Evolutionary conservation across 2,329 filamentous ascomycete species (phyloP).

Genomic region (Madurella fahalii): DNA sequence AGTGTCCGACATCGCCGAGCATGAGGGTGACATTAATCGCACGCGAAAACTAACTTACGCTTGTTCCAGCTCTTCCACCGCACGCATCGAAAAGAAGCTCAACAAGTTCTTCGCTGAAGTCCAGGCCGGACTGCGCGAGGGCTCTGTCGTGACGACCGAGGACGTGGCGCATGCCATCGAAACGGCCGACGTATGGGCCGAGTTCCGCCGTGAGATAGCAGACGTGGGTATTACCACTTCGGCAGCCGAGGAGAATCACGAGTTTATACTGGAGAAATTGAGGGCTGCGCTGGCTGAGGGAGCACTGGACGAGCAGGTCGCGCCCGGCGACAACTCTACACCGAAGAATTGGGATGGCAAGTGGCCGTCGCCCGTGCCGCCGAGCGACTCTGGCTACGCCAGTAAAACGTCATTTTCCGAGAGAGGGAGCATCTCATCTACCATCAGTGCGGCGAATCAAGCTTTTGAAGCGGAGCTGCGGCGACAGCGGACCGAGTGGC

Average conservation of each 20-base stretch:
- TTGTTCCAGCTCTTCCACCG: neutral
- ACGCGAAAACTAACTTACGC: no score
- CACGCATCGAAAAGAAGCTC: neutral
- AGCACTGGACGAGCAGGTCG: neutral
- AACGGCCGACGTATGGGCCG: neutral
- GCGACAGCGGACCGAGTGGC: neutral
- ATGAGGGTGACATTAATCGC: no score
- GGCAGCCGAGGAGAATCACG: neutral
- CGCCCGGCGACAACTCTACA: no score
- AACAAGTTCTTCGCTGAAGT: neutral
- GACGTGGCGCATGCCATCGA: neutral
- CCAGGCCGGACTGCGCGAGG: neutral
- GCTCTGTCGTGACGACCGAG: neutral
- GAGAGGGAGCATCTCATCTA: neutral
- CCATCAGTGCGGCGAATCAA: neutral
- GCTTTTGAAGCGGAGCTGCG: neutral
- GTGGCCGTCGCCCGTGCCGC: no score
- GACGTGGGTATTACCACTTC: neutral
- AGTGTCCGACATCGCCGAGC: neutral
- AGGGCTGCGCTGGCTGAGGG: neutral
- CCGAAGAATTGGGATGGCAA: no score
- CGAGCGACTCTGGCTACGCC: neutral
- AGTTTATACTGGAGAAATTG: neutral
- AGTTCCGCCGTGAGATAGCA: neutral
- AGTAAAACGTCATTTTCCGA: neutral